Conservation (phyloP, 177 flowering plant species). For the Telopea speciosissima region DNA sequence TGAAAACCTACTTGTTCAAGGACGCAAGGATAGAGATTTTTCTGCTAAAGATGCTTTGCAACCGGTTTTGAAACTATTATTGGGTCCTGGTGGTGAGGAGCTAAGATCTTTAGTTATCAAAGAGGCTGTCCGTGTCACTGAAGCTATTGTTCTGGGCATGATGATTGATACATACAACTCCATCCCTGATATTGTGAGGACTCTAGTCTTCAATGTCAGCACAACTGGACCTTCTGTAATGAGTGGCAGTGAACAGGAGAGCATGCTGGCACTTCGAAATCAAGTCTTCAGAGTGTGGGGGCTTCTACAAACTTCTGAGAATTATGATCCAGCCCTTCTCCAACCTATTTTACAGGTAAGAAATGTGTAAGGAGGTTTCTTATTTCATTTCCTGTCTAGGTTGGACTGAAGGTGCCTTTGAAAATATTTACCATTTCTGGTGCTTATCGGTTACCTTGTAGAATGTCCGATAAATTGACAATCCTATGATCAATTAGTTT, state of each 20-base stretch:
- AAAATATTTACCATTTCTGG: neutral
- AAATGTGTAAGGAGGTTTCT: neutral
- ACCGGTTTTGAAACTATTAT: slow-evolving; percentile 78
- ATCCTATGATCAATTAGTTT: no score
- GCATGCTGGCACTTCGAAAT: slow-evolving; percentile 69
- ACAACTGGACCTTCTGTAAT: slow-evolving; percentile 36
- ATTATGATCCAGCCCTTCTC: slow-evolving; percentile 72
- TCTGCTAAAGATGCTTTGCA: slow-evolving; percentile 88
- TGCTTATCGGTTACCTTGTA: neutral
- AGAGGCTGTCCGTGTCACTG: slow-evolving; percentile 83
- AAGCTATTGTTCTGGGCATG: slow-evolving; percentile 62
- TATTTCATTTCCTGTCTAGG: slow-evolving; percentile 1
- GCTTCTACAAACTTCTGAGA: slow-evolving; percentile 60
- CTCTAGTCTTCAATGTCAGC: slow-evolving; percentile 39
- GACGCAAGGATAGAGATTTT: slow-evolving; percentile 81
- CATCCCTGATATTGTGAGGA: slow-evolving; percentile 42
- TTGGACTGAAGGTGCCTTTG: neutral
- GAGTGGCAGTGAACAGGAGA: slow-evolving; percentile 47
- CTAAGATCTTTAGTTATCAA: slow-evolving; percentile 64
- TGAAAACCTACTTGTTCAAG: slow-evolving; percentile 89
- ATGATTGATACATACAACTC: slow-evolving; percentile 59
- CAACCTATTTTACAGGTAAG: slow-evolving; percentile 85
- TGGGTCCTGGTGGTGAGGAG: slow-evolving; percentile 78
- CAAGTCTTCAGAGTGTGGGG: slow-evolving; percentile 77
- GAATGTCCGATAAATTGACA: no score